Percentiles rank a stretch among this genome's conserved stretches.
Conservation (phyloP, 1,284 basidiomycete species). For the Trichosporon coremiiforme region DNA sequence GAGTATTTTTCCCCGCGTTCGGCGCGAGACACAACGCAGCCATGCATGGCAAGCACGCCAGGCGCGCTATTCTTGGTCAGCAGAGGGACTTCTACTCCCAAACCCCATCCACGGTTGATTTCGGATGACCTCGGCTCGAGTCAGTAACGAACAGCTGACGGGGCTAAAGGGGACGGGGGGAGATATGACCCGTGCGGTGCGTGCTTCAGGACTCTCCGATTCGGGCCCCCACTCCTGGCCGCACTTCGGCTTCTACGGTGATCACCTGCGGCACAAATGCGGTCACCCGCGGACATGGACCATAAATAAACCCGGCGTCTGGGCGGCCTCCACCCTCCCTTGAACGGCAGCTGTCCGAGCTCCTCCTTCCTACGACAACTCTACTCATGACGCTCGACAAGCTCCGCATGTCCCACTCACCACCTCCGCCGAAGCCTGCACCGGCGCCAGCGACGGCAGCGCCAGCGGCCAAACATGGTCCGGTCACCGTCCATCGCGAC, state of each 20-base stretch:
- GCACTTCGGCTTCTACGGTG: too few relatives aligned
- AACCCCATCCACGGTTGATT: too few relatives aligned
- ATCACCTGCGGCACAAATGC: neutral
- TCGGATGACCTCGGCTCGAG: neutral
- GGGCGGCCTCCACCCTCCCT: too few relatives aligned
- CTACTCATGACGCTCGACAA: neutral
- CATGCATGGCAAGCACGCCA: too few relatives aligned
- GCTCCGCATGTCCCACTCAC: neutral
- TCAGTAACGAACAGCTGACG: neutral
- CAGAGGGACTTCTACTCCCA: too few relatives aligned
- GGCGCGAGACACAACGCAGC: too few relatives aligned
- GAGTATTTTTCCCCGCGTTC: too few relatives aligned
- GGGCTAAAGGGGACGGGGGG: neutral
- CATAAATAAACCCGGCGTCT: neutral
- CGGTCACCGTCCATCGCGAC: conserved; percentile 31
- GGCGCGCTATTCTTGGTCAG: too few relatives aligned
- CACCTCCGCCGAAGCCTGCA: neutral
- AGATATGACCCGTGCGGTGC: neutral
- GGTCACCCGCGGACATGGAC: too few relatives aligned
- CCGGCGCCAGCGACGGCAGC: neutral
- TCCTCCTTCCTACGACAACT: neutral
- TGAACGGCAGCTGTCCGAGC: too few relatives aligned
- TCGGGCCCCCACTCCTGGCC: neutral
- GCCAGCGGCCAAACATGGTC: neutral
- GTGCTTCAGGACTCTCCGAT: neutral